These are phyloP conservation scores for Nepenthes alata DNA, from an alignment of 179 eudicot species.

Conservation along the genomic window DNA sequence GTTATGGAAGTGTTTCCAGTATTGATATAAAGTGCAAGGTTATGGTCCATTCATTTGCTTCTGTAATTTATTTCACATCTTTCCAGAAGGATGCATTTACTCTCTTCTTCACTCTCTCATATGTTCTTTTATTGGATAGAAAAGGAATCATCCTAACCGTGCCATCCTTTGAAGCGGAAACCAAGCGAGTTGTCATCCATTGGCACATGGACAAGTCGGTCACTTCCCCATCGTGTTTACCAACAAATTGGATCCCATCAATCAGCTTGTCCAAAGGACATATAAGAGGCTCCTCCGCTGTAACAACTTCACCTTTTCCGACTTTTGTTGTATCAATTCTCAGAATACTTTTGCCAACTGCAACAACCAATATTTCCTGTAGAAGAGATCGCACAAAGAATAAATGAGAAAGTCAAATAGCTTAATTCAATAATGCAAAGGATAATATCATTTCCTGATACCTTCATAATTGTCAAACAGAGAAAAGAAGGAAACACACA, in stretches of 20 bases:
- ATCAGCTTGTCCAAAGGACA: constrained; percentile 64
- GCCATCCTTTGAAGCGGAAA: constrained; percentile 93
- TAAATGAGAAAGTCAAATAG: neutral
- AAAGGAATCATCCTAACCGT: constrained; percentile 44
- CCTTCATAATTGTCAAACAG: neutral
- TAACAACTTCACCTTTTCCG: constrained; percentile 59
- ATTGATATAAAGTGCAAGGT: too few relatives aligned
- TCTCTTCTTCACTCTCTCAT: too few relatives aligned
- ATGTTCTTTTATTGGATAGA: neutral
- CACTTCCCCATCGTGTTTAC: constrained; percentile 91
- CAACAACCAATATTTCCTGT: constrained; percentile 90
- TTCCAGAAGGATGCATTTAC: too few relatives aligned
- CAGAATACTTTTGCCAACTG: constrained; percentile 61
- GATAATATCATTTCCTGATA: neutral
- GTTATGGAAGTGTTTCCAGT: too few relatives aligned
- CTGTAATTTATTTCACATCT: too few relatives aligned
- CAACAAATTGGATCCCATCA: constrained; percentile 84
- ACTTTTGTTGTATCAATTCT: constrained; percentile 83
- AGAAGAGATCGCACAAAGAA: neutral
- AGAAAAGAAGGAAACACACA: constrained; percentile 3
- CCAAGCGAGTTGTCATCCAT: constrained; percentile 98
- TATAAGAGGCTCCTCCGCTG: constrained; percentile 72
- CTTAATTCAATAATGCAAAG: neutral
- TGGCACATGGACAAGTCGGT: constrained; percentile 97
- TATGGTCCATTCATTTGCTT: too few relatives aligned